These are phyloP conservation scores for Termitomyces sp. DNA, from an alignment of 768 basidiomycete genomes.

Conservation along the genomic window DNA sequence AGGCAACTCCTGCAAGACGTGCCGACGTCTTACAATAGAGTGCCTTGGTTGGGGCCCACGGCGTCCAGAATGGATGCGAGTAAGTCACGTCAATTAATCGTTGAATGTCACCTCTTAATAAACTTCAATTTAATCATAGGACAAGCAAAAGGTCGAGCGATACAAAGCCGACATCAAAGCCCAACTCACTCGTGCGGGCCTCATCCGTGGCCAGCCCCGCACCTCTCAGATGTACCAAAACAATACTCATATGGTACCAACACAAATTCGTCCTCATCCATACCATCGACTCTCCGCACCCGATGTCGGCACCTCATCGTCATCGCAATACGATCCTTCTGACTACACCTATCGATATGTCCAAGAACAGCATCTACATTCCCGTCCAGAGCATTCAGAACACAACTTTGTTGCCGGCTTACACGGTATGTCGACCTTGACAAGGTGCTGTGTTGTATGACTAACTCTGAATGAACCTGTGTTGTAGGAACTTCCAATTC, in stretches of 20 bases:
- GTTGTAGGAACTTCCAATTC: conserved; percentile 34
- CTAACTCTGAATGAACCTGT: conserved; percentile 12
- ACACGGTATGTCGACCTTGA: conserved; percentile 34
- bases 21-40: conserved; percentile 73
- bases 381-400: conserved; percentile 21
- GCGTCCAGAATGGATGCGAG: conserved; percentile 89
- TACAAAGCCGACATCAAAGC: conserved; percentile 86
- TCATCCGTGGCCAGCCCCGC: conserved; percentile 81
- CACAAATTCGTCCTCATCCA: conserved; percentile 24
- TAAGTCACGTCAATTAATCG: conserved; percentile 26
- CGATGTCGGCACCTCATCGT: conserved; percentile 14
- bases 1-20: conserved; percentile 78
- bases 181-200: conserved; percentile 70
- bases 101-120: not conserved
- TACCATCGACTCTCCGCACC: conserved; percentile 30
- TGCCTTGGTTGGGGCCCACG: conserved; percentile 85
- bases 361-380: conserved; percentile 17
- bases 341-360: conserved; percentile 21
- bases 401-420: conserved; percentile 35
- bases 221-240: conserved; percentile 42
- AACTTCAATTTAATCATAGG: conserved; percentile 40
- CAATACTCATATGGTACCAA: conserved; percentile 21
- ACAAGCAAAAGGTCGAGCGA: conserved; percentile 75
- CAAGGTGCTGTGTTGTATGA: conserved; percentile 15
- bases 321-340: conserved; percentile 21